Conservation (phyloP, 2,329 filamentous ascomycete species). For the Beauveria rudraprayagi region DNA sequence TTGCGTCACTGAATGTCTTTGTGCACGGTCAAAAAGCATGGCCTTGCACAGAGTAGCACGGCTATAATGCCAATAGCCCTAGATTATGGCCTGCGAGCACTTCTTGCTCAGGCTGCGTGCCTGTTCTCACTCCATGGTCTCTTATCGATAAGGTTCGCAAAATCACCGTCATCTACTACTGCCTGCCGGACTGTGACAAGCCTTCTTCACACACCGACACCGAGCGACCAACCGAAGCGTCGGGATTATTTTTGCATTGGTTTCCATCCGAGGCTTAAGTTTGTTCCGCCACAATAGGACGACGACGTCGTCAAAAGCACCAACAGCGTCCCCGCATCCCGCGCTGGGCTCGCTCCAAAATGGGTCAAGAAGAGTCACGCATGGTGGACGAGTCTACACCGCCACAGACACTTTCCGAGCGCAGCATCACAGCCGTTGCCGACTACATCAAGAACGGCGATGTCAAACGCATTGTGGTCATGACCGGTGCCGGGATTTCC, state of each 20-base stretch:
- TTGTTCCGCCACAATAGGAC: slow-evolving; percentile 29
- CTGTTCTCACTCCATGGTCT: not conserved
- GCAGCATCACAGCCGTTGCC: slow-evolving; percentile 68
- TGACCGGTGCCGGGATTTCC: slow-evolving; percentile 86
- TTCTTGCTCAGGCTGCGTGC: not conserved
- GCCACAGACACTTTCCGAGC: slow-evolving; percentile 57
- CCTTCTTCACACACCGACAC: not conserved
- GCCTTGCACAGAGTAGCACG: no score
- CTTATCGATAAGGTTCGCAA: slow-evolving; percentile 6
- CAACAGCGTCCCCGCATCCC: slow-evolving; percentile 25
- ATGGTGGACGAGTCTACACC: slow-evolving; percentile 53
- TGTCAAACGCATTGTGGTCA: slow-evolving; percentile 67
- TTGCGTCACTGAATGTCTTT: no score
- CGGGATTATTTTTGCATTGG: not conserved
- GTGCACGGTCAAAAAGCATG: no score
- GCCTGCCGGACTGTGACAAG: not conserved
- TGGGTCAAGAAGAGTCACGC: slow-evolving; percentile 79
- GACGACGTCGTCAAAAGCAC: slow-evolving; percentile 22
- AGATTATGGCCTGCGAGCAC: not conserved
- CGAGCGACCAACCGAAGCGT: not conserved
- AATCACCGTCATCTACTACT: not conserved
- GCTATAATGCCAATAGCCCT: not conserved
- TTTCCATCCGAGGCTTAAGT: not conserved
- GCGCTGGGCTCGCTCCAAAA: slow-evolving; percentile 40
- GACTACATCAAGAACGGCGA: slow-evolving; percentile 65